Evolutionary conservation across 2,329 filamentous ascomycete species (phyloP).

Genomic region (Nigrospora sphaerica): DNA sequence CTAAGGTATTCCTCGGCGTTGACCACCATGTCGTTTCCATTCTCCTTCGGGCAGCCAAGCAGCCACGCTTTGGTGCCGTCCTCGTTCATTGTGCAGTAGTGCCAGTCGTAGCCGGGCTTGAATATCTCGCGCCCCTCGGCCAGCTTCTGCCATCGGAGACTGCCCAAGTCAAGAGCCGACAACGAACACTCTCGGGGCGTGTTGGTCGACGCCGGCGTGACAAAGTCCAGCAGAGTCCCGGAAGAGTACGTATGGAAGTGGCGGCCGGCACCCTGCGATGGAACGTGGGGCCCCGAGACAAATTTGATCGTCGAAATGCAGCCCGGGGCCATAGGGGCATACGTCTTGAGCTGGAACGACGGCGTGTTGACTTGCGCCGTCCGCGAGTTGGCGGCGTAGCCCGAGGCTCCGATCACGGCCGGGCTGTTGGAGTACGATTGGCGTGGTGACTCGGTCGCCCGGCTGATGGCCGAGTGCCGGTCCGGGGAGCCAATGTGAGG

Average conservation of each 20-base stretch:
- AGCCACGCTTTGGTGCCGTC: conserved; percentile 96
- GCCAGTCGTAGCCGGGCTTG: conserved; percentile 87
- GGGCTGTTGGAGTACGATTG: conserved; percentile 43
- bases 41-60: conserved; percentile 81
- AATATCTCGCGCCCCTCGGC: conserved; percentile 94
- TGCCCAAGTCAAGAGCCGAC: conserved; percentile 79
- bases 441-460: conserved; percentile 42
- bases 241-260: conserved; percentile 96
- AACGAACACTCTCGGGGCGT: conserved; percentile 82
- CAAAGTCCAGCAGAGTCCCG: conserved; percentile 85
- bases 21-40: conserved; percentile 58
- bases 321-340: conserved; percentile 80
- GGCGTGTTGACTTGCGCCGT: conserved; percentile 61
- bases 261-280: conserved; percentile 81
- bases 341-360: conserved; percentile 60
- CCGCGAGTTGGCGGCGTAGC: conserved; percentile 61
- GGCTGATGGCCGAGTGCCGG: conserved; percentile 32
- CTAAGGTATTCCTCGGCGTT: conserved; percentile 87
- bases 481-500: conserved; percentile 49
- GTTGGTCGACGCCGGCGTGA: conserved; percentile 84
- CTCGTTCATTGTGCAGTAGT: conserved; percentile 94
- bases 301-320: conserved; percentile 88
- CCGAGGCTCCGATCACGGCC: conserved; percentile 49
- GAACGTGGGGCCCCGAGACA: conserved; percentile 76
- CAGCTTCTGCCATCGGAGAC: conserved; percentile 87